phyloP scores from a whole-genome alignment of 2,329 filamentous ascomycete species.

The Phaeoacremonium minimum region DNA sequence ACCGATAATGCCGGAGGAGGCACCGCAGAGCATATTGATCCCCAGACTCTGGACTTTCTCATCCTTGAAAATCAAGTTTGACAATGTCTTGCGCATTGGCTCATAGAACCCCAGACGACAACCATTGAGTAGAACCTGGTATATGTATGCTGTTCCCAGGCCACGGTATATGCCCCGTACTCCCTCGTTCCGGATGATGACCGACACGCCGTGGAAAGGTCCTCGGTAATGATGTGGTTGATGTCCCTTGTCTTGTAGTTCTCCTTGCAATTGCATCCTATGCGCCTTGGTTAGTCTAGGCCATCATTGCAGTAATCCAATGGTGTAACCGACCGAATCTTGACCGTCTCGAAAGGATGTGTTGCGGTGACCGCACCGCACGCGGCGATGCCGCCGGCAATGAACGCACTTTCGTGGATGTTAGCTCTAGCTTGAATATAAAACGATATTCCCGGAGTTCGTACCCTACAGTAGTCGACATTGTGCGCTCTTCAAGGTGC shows the following conservation, averaged over 20 bases:
- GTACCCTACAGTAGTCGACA: slow-evolving; percentile 49
- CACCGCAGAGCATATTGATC: slow-evolving; percentile 92
- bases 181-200: slow-evolving; percentile 90
- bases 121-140: slow-evolving; percentile 94
- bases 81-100: slow-evolving; percentile 73
- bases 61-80: slow-evolving; percentile 67
- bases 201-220: slow-evolving; percentile 83
- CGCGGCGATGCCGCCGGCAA: slow-evolving; percentile 92
- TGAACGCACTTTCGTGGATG: slow-evolving; percentile 63
- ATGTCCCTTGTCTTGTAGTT: slow-evolving; percentile 81
- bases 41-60: slow-evolving; percentile 74
- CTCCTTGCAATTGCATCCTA: slow-evolving; percentile 93
- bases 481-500: slow-evolving; percentile 19
- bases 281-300: slow-evolving; percentile 2
- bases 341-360: slow-evolving; percentile 97
- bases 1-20: slow-evolving; percentile 82
- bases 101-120: slow-evolving; percentile 98
- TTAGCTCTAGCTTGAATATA: slow-evolving; percentile 7
- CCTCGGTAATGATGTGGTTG: slow-evolving; percentile 87
- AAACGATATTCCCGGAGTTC: slow-evolving; percentile 4
- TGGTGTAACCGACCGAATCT: slow-evolving; percentile 70
- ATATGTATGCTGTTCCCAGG: slow-evolving; percentile 87
- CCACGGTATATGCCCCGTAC: slow-evolving; percentile 81
- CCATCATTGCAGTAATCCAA: slow-evolving; percentile 8
- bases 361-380: slow-evolving; percentile 97